Percentiles rank a stretch among this genome's conserved stretches.
Conservation (phyloP, 2,329 filamentous ascomycete species). For the Sarocladiaceae sp. region DNA sequence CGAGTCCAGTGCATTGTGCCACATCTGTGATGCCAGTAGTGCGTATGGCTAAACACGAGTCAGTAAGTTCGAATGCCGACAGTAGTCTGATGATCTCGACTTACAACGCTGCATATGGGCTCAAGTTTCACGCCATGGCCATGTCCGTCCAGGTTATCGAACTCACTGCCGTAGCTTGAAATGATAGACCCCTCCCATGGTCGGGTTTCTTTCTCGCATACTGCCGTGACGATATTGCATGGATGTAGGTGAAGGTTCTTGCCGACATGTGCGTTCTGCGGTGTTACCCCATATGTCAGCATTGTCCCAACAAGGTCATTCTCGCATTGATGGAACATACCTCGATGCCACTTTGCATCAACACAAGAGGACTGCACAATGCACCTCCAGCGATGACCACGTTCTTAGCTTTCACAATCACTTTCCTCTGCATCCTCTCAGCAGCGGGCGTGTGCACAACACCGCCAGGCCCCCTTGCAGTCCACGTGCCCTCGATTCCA, state of each 20-base stretch:
- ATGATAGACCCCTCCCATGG: slow-evolving; percentile 75
- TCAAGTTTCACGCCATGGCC: slow-evolving; percentile 85
- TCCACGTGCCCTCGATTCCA: slow-evolving; percentile 74
- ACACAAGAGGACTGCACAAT: slow-evolving; percentile 70
- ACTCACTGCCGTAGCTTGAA: slow-evolving; percentile 70
- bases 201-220: slow-evolving; percentile 67
- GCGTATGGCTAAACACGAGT: slow-evolving; percentile 51
- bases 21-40: slow-evolving; percentile 60
- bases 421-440: slow-evolving; percentile 48
- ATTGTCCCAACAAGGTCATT: neutral
- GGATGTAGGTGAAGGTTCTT: slow-evolving; percentile 80
- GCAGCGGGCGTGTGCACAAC: slow-evolving; percentile 47
- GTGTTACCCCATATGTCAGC: neutral
- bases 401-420: slow-evolving; percentile 73
- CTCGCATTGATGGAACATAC: slow-evolving; percentile 31
- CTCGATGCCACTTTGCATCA: slow-evolving; percentile 73
- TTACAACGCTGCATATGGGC: slow-evolving; percentile 63
- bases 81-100: slow-evolving; percentile 16
- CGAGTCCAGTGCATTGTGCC: slow-evolving; percentile 63
- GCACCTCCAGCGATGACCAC: slow-evolving; percentile 76
- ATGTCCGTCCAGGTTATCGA: slow-evolving; percentile 74
- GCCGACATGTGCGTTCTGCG: slow-evolving; percentile 73
- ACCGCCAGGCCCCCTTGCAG: slow-evolving; percentile 61
- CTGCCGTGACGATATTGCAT: slow-evolving; percentile 51
- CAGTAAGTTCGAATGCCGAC: neutral